Evolutionary conservation across 2,329 filamentous ascomycete species (phyloP), one percentile per base, ranked within the genome.

Genomic region (Cucurbitaria berberidis): DNA sequence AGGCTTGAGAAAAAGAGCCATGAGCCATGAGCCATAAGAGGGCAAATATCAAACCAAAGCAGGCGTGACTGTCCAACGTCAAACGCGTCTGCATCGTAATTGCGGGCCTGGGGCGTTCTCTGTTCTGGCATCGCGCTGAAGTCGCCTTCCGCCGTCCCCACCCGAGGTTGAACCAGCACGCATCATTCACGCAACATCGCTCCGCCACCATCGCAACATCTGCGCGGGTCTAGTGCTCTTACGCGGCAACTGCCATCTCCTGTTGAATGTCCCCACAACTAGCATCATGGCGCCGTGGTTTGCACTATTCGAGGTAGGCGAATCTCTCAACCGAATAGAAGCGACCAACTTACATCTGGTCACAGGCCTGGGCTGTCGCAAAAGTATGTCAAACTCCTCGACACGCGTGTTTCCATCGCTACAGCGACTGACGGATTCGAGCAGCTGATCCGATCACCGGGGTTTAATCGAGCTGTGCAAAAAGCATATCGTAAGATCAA

Each of bases 391-490:
- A 19, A 50, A 16, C 36, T 26, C 27, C 38, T 18, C 30, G 11
- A 19, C 9, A 13, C 8, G 16, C 13, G 30, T 34, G 13, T 16
- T 51, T 48, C 22, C 16, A 34, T 40, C 15, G 16, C 21, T 26
- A 10, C n/a, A 6, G 38, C 13, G 15, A 24, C 36, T 39, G 18
- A 39, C 15, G 15, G 10, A 24, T n/a, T 39, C 36, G 6, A n/a
- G 24, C 15, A 83, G 76, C 79, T 86, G 48, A 77, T 86, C 36
- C 72, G 74, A 47, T 84, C 81, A 48, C 81, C 81, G 2, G 68
- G 76, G 30, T 86, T 86, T 74, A 84, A 86, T 62, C 77, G 79
- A 48, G 76, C 65, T 22, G 81, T 86, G 16, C 77, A 80, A 21
- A 77, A 77, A 50, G 76, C 82, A 11, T 82, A 84, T 43, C 76